Base-by-base conservation (phyloP, 208 protist species). In the Acanthamoeba polyphaga region DNA sequence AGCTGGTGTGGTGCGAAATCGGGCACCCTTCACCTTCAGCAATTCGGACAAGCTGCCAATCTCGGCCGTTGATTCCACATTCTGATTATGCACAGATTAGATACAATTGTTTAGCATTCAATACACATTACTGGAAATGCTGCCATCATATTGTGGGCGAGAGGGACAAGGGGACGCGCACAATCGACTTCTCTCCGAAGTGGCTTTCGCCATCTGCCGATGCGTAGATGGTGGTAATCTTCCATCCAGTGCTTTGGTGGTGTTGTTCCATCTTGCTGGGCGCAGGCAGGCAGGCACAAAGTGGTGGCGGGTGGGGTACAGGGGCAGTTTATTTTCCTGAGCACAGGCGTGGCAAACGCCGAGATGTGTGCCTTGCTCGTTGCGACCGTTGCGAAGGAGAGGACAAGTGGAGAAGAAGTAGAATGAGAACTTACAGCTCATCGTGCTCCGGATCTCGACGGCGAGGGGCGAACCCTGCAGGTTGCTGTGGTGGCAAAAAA, bases 351-450 rank as follows among this genome's bases (percentile, higher is more conserved):
- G 12, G 46, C 46, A 49, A 49, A 49, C 46, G 9, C 12, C 46
- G 46, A 10, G 46, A 10, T 49, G 46, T 49, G 9, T 13, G 46
- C 46, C 6, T 49, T 49, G 2, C 9, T 49, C 46, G 9, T 49
- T 49, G 46, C 46, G 46, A 49, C 46, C 8, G 46, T 49, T 49
- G 46, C 46, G 46, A 49, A 13, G 46, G 46, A 49, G 46, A 49
- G 55, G 7, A 2, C 55, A 62, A 62, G 46, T 10, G 62, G 5
- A 9, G 24, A 9, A 68, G 62, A 32, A 68, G 62, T 1, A 22
- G 24, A 29, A 2, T 5, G 24, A 66, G 60, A 66, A 8, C 78
- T 95, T 89, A 95, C 46, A 95, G 92, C 78, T 95, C 92, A 29
- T 95, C 93, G 68, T 92, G 93, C 32, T 74, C 64, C 12, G 84